Conservation (phyloP, 192 early-diverging fungal genomes). For the Thoreauomyces humboldtii region DNA sequence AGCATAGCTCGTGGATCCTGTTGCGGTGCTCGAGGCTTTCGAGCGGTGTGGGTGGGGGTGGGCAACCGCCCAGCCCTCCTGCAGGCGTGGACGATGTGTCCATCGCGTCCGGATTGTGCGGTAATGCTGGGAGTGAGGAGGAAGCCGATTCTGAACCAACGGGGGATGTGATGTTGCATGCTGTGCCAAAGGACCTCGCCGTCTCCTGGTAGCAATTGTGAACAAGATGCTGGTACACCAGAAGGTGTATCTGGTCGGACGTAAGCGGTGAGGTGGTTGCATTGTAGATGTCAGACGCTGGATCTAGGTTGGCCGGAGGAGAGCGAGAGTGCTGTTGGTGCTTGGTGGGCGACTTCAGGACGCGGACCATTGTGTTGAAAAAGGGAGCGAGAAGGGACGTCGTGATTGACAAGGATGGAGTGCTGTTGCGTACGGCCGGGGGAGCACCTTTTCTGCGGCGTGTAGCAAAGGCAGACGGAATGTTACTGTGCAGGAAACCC, state of each 20-base stretch:
- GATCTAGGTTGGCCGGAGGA: neutral
- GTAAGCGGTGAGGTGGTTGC: neutral
- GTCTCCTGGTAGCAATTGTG: slow-evolving; percentile 69
- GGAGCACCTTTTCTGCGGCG: too few relatives aligned
- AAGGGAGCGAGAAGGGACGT: too few relatives aligned
- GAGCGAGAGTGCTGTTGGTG: neutral
- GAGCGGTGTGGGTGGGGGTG: neutral
- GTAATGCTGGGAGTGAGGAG: too few relatives aligned
- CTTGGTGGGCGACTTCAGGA: too few relatives aligned
- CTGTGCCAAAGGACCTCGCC: slow-evolving; percentile 53
- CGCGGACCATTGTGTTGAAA: too few relatives aligned
- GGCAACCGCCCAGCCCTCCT: neutral
- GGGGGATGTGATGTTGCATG: neutral
- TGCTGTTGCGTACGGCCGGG: too few relatives aligned
- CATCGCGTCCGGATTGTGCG: neutral
- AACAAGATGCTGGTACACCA: slow-evolving; percentile 65
- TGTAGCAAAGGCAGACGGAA: too few relatives aligned
- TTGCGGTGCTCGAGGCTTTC: slow-evolving; percentile 42
- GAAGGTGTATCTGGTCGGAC: slow-evolving; percentile 38
- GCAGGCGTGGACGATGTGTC: neutral
- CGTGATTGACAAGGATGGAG: too few relatives aligned
- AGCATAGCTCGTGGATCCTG: slow-evolving; percentile 22
- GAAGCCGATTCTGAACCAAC: too few relatives aligned
- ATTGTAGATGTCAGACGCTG: neutral
- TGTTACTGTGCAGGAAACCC: too few relatives aligned